Evolutionary conservation across 495 filamentous ascomycete genomes (phyloP), one percentile per base, ranked within the genome.

Genomic region (Paragyromitra xinjiangensis): DNA sequence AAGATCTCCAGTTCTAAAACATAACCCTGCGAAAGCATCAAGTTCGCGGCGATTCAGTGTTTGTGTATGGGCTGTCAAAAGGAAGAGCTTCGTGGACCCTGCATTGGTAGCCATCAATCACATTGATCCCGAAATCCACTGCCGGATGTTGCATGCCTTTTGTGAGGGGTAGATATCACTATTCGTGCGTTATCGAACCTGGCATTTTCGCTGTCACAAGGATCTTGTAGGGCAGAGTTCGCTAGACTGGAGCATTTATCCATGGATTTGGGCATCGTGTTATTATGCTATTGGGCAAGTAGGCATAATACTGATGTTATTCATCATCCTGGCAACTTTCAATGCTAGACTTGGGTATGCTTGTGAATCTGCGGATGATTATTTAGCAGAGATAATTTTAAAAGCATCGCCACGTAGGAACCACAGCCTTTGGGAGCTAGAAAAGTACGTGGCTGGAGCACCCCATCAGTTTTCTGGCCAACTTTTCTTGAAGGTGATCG

Each of bases 121-220:
- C 8, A 12, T 37, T n/a, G 11, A 34, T 37, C 26, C 56, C 14
- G 56, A 34, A n/a, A 19, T 6, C 16, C 26, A 37, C 26, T 59
- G 56, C 56, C 56, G 56, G 29, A 4, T 4, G 55, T 34, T 58
- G 26, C 26, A 58, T 59, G 29, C 16, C 55, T 59, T 59, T 59
- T 59, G 55, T 59, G 55, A 59, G 55, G 24, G 55, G 55, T 59
- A 59, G 55, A 37, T 34, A 24, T 39, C 53, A 22, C 53, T 29
- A 55, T 26, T n/a, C 22, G 51, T 8, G 9, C 1, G n/a, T 16
- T n/a, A 22, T 22, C 29, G 16, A 39, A 39, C 26, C 56, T 29
- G 56, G 19, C 26, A 16, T 12, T 61, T 16, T 29, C 29, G 56
- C 22, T 12, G 53, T 16, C 56, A 53, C 50, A 61, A 61, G 56